These are phyloP conservation scores for Elymus sibiricus DNA, from an alignment of 176 grass and related monocot genomes.

Conservation along the genomic window DNA sequence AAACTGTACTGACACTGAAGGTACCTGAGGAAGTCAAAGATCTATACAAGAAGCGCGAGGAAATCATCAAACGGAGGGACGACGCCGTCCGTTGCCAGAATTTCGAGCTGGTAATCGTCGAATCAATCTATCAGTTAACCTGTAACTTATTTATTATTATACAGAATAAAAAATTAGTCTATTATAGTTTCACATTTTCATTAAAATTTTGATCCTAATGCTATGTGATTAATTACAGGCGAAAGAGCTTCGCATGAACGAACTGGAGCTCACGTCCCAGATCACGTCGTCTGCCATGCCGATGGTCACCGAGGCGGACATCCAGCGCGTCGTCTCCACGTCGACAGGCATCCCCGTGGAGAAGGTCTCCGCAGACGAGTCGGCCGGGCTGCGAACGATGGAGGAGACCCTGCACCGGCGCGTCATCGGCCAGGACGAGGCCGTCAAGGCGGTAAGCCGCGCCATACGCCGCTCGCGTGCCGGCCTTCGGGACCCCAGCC, in stretches of 20 bases:
- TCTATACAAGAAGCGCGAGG: slow-evolving; percentile 60
- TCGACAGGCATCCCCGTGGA: slow-evolving; percentile 93
- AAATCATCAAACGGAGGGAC: slow-evolving; percentile 71
- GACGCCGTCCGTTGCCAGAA: slow-evolving; percentile 64
- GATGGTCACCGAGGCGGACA: slow-evolving; percentile 70
- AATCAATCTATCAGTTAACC: neutral
- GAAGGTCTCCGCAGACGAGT: slow-evolving; percentile 76
- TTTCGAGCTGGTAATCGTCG: slow-evolving; percentile 66
- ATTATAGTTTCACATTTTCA: neutral
- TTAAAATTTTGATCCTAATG: neutral
- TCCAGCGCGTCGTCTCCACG: slow-evolving; percentile 78
- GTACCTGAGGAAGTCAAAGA: slow-evolving; percentile 64
- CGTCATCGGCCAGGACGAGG: slow-evolving; percentile 81
- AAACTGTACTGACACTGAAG: slow-evolving; percentile 17
- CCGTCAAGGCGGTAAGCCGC: slow-evolving; percentile 71
- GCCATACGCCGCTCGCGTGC: slow-evolving; percentile 72
- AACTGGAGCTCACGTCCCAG: slow-evolving; percentile 61
- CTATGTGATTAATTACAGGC: slow-evolving; percentile 36
- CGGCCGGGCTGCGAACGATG: slow-evolving; percentile 71
- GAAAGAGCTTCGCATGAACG: slow-evolving; percentile 34
- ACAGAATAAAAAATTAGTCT: neutral
- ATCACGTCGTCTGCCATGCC: slow-evolving; percentile 47
- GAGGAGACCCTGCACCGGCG: slow-evolving; percentile 74
- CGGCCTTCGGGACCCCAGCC: slow-evolving; percentile 62
- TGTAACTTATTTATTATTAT: neutral